Base-by-base conservation (phyloP, 2,329 filamentous ascomycete genomes). In the Alternaria solani region DNA sequence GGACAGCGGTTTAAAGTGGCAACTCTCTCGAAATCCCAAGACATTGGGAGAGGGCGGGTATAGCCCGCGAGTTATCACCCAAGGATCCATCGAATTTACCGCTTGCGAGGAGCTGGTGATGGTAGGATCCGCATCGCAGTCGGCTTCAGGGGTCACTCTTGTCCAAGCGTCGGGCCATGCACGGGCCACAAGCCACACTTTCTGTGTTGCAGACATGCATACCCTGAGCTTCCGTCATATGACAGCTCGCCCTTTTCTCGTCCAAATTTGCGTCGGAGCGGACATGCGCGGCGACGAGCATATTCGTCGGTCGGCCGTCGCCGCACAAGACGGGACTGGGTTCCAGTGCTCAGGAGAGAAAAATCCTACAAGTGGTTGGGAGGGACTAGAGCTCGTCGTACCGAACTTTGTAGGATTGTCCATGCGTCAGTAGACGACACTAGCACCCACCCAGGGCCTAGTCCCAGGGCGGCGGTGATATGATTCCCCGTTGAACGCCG, bases 91-190 rank as follows among this genome's bases (percentile, higher is more conserved):
- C 30, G 62, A 59, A 49, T 55, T 61, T 58, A 54, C 55, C 52
- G 55, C 62, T 52, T 59, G 53, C 54, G 56, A 60, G 59, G 48
- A 54, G 59, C 55, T 65, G 46, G 57, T 51, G 41, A 23, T 56
- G 53, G 49, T 47, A 57, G 41, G 53, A 60, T 60, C 47, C 57
- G 53, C 53, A 41, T 57, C 36, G 48, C 51, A 60, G 53, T 57
- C 41, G 53, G 57, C 57, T 52, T 53, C 61, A 61, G 57, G 61
- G 61, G 59, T 36, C 57, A 28, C 49, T 52, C 55, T 46, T 57
- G 57, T 55, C 43, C 57, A 53, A 51, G 60, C 60, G 44, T 39
- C 32, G 47, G 32, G 36, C 20, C 8, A 23, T 43, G 51, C 60
- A 59, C 56, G 47, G 57, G 18, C 12, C 23, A 20, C 46, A 51